Conservation (phyloP, 192 early-diverging fungal species). For the Backusella liffmaniae region DNA sequence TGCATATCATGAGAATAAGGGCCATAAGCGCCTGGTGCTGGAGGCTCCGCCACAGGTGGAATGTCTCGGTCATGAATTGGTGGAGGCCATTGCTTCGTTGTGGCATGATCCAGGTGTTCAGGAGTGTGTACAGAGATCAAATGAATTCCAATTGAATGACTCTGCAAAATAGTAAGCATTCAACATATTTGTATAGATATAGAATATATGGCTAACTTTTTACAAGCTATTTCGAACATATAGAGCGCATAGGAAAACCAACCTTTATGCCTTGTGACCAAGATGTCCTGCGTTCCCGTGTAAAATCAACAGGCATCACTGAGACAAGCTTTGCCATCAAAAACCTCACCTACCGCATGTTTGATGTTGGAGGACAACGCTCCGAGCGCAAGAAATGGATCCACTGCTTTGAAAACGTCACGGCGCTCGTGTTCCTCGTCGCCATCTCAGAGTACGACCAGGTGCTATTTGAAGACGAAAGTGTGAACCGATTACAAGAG, state of each 20-base stretch:
- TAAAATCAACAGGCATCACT: conserved; percentile 97
- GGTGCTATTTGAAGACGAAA: conserved; percentile 92
- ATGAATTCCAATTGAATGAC: conserved; percentile 97
- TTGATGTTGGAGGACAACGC: conserved; percentile 97
- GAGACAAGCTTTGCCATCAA: conserved; percentile 91
- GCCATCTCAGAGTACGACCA: conserved; percentile 97
- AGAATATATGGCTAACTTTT: neutral
- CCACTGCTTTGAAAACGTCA: conserved; percentile 97
- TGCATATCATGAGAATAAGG: conserved; percentile 64
- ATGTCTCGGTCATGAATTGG: conserved; percentile 75
- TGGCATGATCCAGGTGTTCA: conserved; percentile 86
- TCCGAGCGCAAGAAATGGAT: conserved; percentile 99
- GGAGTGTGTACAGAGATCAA: conserved; percentile 73
- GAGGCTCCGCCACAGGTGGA: conserved; percentile 86
- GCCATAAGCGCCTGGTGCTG: conserved; percentile 71
- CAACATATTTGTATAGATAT: neutral
- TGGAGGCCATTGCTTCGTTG: conserved; percentile 75
- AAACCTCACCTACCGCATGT: conserved; percentile 92
- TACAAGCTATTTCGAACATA: conserved; percentile 86
- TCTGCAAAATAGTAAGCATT: conserved; percentile 80
- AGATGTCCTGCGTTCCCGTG: conserved; percentile 94
- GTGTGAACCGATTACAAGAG: conserved; percentile 95
- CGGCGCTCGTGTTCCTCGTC: conserved; percentile 92
- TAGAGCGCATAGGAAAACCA: conserved; percentile 81
- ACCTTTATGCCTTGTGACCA: conserved; percentile 91